Evolutionary conservation across 805 yeast genomes (phyloP), one percentile per base, ranked within the genome.

Genomic region (Wickerhamiella slavikovae): DNA sequence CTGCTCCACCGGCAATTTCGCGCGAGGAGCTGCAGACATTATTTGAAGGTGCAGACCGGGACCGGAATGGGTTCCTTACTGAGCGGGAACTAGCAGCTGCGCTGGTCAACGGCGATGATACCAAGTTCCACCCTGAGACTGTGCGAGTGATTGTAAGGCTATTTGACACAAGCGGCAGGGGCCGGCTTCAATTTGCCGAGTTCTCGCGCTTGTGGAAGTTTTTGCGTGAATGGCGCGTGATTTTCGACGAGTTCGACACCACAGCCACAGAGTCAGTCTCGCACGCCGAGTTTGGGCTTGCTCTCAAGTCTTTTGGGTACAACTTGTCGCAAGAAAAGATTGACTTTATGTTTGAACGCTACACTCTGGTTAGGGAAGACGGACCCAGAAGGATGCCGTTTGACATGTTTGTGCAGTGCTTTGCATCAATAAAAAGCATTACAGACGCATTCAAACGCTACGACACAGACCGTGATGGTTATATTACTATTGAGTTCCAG

Each of bases 361-460:
- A 69, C 43, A 59, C 71, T 23, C 61, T 41, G 25, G 27, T 40
- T 19, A 42, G 43, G 35, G 37, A 51, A 14, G 34, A 36, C 28
- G 52, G 51, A 23, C 42, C 35, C 24, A 47, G 44, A 14, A 47
- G 44, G 24, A 54, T 79, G 50, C 69, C 75, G 35, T 79, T 79
- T 48, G 93, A 79, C 47, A 62, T 68, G 48, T 79, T 79, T 51
- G 80, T 79, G 16, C 92, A 79, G 46, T 62, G 77, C 31, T 60
- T 79, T 39, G 75, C 78, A 12, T 74, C 78, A 62, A 57, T 79
- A 39, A 62, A 78, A 45, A 66, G 78, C 37, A 62, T 76, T 38
- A 77, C 92, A 1, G 82, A 75, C 44, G 59, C 72, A 10, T 79
- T 79, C 57, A 74, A 76, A 43, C 71, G 70, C 44, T 76, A 64